A percentile compares a stretch with the other conserved stretches of the same genome.
Conservation (phyloP, 805 yeast genomes). For the Lipomyces yamadae region DNA sequence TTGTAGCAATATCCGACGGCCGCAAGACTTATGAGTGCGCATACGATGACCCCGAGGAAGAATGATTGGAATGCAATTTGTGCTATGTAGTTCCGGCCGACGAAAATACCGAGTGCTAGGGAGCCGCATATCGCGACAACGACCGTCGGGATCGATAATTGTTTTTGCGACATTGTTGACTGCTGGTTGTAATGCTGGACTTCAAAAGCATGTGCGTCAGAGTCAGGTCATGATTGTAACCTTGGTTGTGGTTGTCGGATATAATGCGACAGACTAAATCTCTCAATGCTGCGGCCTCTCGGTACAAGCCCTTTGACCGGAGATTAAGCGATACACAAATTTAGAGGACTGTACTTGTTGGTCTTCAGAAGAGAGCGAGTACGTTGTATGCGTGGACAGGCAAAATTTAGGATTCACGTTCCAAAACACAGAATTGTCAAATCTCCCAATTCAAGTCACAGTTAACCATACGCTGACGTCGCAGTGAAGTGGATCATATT, state of each 20-base stretch:
- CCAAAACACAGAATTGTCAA: too few species aligned
- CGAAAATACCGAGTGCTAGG: conserved; percentile 18
- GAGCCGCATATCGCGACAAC: conserved; percentile 17
- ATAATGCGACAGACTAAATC: background rate
- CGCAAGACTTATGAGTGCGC: conserved; percentile 29
- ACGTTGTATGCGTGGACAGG: too few species aligned
- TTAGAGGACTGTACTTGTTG: too few species aligned
- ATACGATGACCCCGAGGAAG: conserved; percentile 20
- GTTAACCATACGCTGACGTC: too few species aligned
- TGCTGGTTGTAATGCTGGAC: background rate
- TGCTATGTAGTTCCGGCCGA: conserved; percentile 29
- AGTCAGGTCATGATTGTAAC: conserved; percentile 10
- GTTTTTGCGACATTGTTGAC: conserved; percentile 6
- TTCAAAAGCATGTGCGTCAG: background rate
- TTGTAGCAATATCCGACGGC: conserved; percentile 36
- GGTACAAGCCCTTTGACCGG: too few species aligned
- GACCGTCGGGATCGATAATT: conserved; percentile 12
- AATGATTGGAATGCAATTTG: conserved; percentile 30
- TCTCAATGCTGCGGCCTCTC: too few species aligned
- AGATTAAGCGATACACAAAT: too few species aligned
- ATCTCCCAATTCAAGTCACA: too few species aligned
- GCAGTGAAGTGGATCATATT: too few species aligned
- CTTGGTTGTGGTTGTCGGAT: background rate
- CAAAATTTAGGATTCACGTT: too few species aligned
- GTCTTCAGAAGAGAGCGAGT: too few species aligned